phyloP scores from a whole-genome alignment of 495 filamentous ascomycete species.

The Staphylotrichum longicolle region DNA sequence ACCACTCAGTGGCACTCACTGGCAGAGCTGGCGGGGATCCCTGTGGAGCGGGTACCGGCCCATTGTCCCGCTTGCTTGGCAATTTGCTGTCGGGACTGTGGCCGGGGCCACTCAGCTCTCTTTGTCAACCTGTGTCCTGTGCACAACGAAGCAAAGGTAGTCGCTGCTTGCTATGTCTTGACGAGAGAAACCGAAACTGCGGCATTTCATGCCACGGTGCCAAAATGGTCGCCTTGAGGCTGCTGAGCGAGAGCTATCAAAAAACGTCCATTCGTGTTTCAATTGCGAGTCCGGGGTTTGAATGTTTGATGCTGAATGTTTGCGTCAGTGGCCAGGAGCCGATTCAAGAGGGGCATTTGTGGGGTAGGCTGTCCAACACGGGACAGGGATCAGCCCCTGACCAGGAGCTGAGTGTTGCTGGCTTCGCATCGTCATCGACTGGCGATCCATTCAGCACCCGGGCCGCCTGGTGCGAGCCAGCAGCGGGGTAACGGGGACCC shows the following conservation, averaged over 20 bases:
- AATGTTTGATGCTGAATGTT: neutral
- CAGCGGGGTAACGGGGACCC: conserved; percentile 2
- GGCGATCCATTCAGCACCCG: conserved; percentile 16
- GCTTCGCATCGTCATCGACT: conserved; percentile 22
- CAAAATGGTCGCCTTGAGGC: no score
- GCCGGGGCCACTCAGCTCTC: conserved; percentile 2
- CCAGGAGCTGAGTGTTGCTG: neutral
- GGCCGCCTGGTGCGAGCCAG: neutral
- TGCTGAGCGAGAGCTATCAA: no score
- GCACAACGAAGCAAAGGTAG: neutral
- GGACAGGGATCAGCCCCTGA: conserved; percentile 15
- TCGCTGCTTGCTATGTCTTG: no score
- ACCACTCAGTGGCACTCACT: neutral
- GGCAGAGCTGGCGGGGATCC: conserved; percentile 3
- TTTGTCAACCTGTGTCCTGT: neutral
- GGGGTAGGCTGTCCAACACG: neutral
- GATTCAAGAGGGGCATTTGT: conserved; percentile 6
- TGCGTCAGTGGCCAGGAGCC: neutral
- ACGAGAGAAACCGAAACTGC: no score
- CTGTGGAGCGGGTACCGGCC: conserved; percentile 5
- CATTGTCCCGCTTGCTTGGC: conserved; percentile 11
- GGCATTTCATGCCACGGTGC: no score
- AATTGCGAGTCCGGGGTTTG: neutral
- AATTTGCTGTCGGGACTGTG: neutral
- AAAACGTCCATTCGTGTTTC: no score